These are phyloP conservation scores for Chlorella ohadii DNA, from an alignment of 139 green algal genomes.

Conservation along the genomic window DNA sequence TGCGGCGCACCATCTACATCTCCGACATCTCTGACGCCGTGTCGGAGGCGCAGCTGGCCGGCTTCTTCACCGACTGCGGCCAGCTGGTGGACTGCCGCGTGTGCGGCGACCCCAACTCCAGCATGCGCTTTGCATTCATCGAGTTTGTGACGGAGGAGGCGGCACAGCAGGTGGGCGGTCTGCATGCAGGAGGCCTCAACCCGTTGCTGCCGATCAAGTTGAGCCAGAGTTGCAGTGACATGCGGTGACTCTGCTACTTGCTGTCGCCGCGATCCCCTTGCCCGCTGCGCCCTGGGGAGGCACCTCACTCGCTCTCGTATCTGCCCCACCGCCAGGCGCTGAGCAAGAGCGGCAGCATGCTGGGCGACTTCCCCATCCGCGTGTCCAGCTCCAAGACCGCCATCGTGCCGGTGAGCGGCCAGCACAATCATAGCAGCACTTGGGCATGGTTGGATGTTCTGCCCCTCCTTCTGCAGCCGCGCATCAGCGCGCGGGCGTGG, in stretches of 20 bases:
- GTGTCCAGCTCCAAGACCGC: slow-evolving; percentile 92
- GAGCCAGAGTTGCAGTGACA: no score
- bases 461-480: no score
- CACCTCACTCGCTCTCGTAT: no score
- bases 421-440: no score
- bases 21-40: slow-evolving; percentile 79
- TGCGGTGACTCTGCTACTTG: no score
- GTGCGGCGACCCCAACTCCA: slow-evolving; percentile 93
- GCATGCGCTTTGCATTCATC: slow-evolving; percentile 96
- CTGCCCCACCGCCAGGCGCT: slow-evolving; percentile 60
- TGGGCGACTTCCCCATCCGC: slow-evolving; percentile 78
- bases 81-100: slow-evolving; percentile 91
- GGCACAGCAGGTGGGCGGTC: slow-evolving; percentile 52
- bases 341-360: slow-evolving; percentile 61
- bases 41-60: slow-evolving; percentile 79
- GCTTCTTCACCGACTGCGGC: slow-evolving; percentile 78
- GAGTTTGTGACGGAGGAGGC: slow-evolving; percentile 83
- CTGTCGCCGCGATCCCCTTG: no score
- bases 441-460: no score
- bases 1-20: slow-evolving; percentile 83
- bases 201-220: no score
- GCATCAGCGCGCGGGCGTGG: no score
- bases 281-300: no score
- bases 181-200: not conserved
- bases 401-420: slow-evolving; percentile 90